Evolutionary conservation across 345 rosid genomes (phyloP).

Genomic region (Cardamine occulta): DNA sequence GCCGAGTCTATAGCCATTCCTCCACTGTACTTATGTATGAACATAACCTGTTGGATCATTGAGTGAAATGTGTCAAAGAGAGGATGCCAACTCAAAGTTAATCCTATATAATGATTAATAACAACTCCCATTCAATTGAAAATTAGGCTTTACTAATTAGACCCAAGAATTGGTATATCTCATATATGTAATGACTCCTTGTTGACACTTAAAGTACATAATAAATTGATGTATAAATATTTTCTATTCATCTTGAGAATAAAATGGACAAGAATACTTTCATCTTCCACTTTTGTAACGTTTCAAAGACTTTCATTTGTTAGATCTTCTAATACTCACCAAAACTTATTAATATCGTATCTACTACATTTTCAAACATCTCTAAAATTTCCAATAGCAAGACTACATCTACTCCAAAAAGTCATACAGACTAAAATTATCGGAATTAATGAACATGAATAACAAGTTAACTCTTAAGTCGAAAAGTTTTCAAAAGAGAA

Average conservation of each 20-base stretch:
- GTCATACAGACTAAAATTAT: too few species aligned
- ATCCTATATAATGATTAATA: neutral
- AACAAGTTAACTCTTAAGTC: neutral
- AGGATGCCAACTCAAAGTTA: neutral
- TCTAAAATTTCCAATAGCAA: too few species aligned
- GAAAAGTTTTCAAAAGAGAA: too few species aligned
- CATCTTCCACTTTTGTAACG: neutral
- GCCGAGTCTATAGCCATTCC: constrained; percentile 45
- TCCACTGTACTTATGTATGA: constrained; percentile 71
- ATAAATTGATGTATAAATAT: too few species aligned
- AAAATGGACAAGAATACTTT: too few species aligned
- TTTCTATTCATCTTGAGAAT: too few species aligned
- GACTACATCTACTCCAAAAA: neutral
- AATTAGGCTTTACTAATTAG: neutral
- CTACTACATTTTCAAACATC: neutral
- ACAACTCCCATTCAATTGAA: neutral
- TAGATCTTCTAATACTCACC: neutral
- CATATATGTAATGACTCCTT: neutral
- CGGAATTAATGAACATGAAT: too few species aligned
- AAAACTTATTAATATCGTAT: neutral
- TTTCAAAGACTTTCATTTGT: neutral
- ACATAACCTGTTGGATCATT: constrained; percentile 49
- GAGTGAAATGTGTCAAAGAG: constrained; percentile 24
- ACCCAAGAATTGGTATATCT: neutral
- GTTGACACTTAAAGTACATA: too few species aligned